Evolutionary conservation across 345 rosid species (phyloP), one percentile per base, ranked within the genome.

Genomic region (Gossypium australe): DNA sequence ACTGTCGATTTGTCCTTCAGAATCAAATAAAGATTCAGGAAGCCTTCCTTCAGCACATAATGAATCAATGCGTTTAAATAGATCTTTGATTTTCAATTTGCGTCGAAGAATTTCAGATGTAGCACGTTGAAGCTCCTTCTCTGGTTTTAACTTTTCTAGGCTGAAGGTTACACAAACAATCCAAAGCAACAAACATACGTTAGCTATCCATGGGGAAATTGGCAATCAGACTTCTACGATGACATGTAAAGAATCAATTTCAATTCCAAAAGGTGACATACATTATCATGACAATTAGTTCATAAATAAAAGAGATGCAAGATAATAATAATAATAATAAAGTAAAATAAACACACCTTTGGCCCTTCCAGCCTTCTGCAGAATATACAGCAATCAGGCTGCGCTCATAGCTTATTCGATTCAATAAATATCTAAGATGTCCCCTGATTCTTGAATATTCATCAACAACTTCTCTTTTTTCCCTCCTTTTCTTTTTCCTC

Each of bases 341-440:
- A 45, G 16, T 7, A 56, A 34, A 12, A 75, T 70, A 77, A 65
- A 80, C 91, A 74, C 63, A 95, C 99, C 96, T 95, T 79, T 86
- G 86, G 62, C 97, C 97, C 87, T 93, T 95, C 99, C 97, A 93
- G 72, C 99, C 98, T 86, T 95, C 97, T 41, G 90, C 82, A 60
- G 98, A 95, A 83, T 95, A 95, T 9, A 97, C 99, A 44, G 83
- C 82, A 72, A 95, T 95, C 67, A 95, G 86, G 80, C 82, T 95
- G 78, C 80, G 89, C 84, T 95, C 97, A 43, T 91, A 93, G 80
- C 69, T 84, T 62, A 93, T 93, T 76, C 93, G 85, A 72, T 82
- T 86, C 67, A 93, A 78, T 9, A 95, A 82, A 76, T 95, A 95
- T 52, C 93, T 80, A 63, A 95, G 87, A 77, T 88, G 93, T 67